These are phyloP conservation scores for Entomortierella parvispora DNA, from an alignment of 192 early-diverging fungal genomes.

Conservation along the genomic window DNA sequence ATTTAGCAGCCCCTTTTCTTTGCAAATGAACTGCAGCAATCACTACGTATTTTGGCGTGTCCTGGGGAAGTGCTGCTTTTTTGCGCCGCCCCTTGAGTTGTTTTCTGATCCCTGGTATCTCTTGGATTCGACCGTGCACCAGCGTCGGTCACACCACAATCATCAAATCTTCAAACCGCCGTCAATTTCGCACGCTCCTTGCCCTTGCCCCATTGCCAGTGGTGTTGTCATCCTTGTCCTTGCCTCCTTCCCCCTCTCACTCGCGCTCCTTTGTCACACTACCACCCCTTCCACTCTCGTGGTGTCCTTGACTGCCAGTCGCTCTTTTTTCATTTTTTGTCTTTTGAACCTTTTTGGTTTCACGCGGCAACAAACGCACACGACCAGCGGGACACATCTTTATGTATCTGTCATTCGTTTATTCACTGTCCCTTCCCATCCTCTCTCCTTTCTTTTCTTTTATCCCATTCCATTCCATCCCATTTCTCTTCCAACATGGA, in stretches of 20 bases:
- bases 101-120: too few relatives aligned
- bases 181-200: too few relatives aligned
- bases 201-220: too few relatives aligned
- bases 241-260: background rate
- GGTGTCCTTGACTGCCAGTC: background rate
- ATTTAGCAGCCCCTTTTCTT: too few relatives aligned
- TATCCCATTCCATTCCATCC: conserved; percentile 2
- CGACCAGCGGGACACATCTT: background rate
- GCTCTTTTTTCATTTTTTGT: background rate
- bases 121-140: too few relatives aligned
- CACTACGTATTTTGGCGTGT: too few relatives aligned
- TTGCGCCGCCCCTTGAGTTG: too few relatives aligned
- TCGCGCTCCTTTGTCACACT: background rate
- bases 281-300: background rate
- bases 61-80: too few relatives aligned
- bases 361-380: background rate
- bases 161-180: too few relatives aligned
- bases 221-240: too few relatives aligned
- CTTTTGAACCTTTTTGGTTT: background rate
- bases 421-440: background rate
- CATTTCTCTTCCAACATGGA: conserved; percentile 2
- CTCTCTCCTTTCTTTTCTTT: background rate
- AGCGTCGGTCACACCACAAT: too few relatives aligned
- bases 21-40: too few relatives aligned
- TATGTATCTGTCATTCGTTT: background rate